phyloP scores from a whole-genome alignment of 768 basidiomycete species.

The Floccularia luteovirens region DNA sequence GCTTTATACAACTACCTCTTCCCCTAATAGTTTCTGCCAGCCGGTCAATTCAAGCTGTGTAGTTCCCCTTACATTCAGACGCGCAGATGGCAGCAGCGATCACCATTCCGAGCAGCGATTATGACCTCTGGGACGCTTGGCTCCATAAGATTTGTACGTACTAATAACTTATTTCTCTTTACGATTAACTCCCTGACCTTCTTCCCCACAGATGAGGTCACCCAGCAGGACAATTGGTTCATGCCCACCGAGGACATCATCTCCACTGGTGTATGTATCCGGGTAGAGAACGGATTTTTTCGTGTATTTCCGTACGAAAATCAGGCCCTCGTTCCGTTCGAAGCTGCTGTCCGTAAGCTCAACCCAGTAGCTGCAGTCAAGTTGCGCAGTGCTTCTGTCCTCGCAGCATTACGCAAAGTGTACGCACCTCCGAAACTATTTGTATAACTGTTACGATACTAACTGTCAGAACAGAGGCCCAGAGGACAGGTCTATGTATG shows the following conservation, averaged over 20 bases:
- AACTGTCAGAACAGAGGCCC: conserved; percentile 30
- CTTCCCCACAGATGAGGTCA: conserved; percentile 41
- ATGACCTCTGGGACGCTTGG: conserved; percentile 73
- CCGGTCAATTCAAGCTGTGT: no score
- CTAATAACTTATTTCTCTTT: neutral
- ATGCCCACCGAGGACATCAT: conserved; percentile 67
- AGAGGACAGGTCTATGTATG: conserved; percentile 47
- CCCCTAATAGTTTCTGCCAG: conserved; percentile 13
- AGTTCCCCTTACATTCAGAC: no score
- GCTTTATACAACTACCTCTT: conserved; percentile 4
- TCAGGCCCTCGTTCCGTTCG: conserved; percentile 64
- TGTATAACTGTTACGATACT: conserved; percentile 2
- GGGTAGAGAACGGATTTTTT: conserved; percentile 53
- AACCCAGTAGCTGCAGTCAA: conserved; percentile 86
- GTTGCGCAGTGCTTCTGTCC: conserved; percentile 65
- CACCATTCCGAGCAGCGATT: conserved; percentile 53
- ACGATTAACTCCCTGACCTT: conserved; percentile 1
- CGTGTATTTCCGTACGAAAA: conserved; percentile 88
- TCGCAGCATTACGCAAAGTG: conserved; percentile 66
- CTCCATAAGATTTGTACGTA: conserved; percentile 65
- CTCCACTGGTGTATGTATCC: conserved; percentile 67
- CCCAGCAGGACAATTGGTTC: conserved; percentile 72
- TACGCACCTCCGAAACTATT: conserved; percentile 22
- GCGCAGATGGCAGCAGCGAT: no score
- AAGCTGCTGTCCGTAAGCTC: conserved; percentile 64